Evolutionary conservation across 1,284 basidiomycete species (phyloP), one percentile per base, ranked within the genome.

Genomic region (Xanthoconium separans): DNA sequence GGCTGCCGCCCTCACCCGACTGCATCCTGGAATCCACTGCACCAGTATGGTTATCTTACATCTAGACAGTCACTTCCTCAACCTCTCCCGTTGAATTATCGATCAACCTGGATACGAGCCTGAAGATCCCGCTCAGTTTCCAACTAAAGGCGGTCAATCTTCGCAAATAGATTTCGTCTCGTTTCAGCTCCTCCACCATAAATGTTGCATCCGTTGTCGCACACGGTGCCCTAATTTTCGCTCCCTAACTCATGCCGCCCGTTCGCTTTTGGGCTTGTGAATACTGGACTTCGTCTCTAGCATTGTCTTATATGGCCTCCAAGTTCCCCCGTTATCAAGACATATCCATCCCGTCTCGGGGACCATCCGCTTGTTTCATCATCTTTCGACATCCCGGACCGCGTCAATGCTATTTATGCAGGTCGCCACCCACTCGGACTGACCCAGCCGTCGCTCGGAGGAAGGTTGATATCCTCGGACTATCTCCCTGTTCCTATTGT

Each of bases 281-380:
- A 67, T 66, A 67, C 65, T 66, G 70, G 70, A 66, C 65, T 63
- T 66, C 63, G 59, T 64, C 66, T 53, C 51, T 44, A 55, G 51
- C 57, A 44, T 24, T 69, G 66, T 59, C 55, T 55, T 57, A 65
- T 70, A 63, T 61, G 59, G 57, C 58, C 63, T 37, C 22, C 39
- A 40, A 60, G 71, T 68, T 71, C 69, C 69, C 71, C 70, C 70
- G 59, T 61, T 66, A 73, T 70, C 67, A 75, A 73, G 81, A 82
- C 81, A 79, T 83, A 82, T 83, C 77, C 81, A 81, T 82, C 79
- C 80, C 75, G 81, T 83, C 80, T 72, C 56, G 60, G 59, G 68
- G 71, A 66, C 64, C 65, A 58, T 63, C 46, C 57, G 59, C 59
- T 60, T 70, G 50, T 69, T 60, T 57, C 55, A 59, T 63, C 63